Base-by-base conservation (phyloP, 2,329 filamentous ascomycete species). In the Macrophomina tecta region DNA sequence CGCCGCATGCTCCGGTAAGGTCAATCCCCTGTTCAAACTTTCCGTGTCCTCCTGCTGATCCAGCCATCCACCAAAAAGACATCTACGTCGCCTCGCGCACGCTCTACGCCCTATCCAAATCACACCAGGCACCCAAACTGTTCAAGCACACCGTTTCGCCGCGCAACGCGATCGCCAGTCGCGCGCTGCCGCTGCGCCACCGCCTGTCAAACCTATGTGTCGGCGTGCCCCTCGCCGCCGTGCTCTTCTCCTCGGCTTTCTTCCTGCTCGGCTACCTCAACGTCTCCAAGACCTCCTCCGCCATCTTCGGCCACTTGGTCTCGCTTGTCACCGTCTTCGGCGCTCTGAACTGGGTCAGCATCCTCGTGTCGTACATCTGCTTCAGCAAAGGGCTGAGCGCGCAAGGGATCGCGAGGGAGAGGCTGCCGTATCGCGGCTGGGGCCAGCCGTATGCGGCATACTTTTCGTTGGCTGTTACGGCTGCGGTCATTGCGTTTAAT, bases 1-100 rank as follows among this genome's bases (percentile, higher is more conserved):
- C 0, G 91, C 91, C 4, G 91, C 90, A 46, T 55, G 42, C 32
- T 65, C 63, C 8, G 60, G 60, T 40, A 51, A 46, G 30, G 11
- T 42, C 53, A 23, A 23, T 28, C 8, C 18, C 28, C 23, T 23
- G 23, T 23, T 23, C 23, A 23, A 23, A 23, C 23, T 23, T 23
- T 23, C 23, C 23, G 23, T 23, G 23, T 23, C 34, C 45, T 6
- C 32, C 23, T 16, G 36, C 9, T 16, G 32, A 45, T 9, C 7
- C 12, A 9, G 8, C 16, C 14, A 52, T 16, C 40, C 28, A 42
- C 16, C 23, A 32, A 40, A n/a, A 42, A 61, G 56, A 66, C 45
- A 60, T 70, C 32, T 83, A 83, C 71, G 76, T 78, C 34, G 80
- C 77, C 0, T 80, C 81, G 4, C 75, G 82, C 23, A 79, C 77